Percentiles rank a stretch among this genome's conserved stretches.
These are phyloP conservation scores for Emmonsia crescens DNA, from an alignment of 2,329 filamentous ascomycete genomes.

Conservation along the genomic window DNA sequence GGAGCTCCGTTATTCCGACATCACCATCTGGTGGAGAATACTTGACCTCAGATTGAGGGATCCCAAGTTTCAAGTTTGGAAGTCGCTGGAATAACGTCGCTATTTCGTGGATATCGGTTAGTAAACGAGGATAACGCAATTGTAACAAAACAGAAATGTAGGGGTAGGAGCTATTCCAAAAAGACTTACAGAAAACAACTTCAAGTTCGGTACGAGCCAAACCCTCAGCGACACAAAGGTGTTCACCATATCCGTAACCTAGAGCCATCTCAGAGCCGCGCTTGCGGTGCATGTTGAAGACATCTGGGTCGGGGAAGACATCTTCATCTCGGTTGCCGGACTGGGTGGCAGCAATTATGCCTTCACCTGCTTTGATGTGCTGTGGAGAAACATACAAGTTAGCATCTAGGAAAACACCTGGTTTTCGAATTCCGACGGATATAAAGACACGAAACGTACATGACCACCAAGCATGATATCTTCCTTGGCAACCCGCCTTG, in stretches of 20 bases:
- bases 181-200: conserved; percentile 33
- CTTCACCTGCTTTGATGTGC: conserved; percentile 34
- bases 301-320: conserved; percentile 31
- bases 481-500: conserved; percentile 39
- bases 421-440: not conserved
- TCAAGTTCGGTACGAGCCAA: conserved; percentile 36
- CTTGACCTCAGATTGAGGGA: conserved; percentile 31
- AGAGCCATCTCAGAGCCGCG: conserved; percentile 27
- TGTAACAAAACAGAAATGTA: not conserved
- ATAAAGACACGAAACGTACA: conserved; percentile 12
- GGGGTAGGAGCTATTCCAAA: not conserved
- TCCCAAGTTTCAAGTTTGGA: conserved; percentile 31
- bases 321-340: conserved; percentile 41
- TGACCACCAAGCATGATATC: conserved; percentile 37
- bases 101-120: conserved; percentile 9
- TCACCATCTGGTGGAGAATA: conserved; percentile 31
- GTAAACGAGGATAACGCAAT: not conserved
- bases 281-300: conserved; percentile 36
- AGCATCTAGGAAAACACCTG: not conserved
- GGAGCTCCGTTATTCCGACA: conserved; percentile 33
- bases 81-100: conserved; percentile 32
- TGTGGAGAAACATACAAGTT: conserved; percentile 8
- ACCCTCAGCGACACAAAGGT: conserved; percentile 38
- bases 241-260: conserved; percentile 39
- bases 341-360: conserved; percentile 39